phyloP scores from a whole-genome alignment of 140 eudicot genomes.

The Stevia rebaudiana region DNA sequence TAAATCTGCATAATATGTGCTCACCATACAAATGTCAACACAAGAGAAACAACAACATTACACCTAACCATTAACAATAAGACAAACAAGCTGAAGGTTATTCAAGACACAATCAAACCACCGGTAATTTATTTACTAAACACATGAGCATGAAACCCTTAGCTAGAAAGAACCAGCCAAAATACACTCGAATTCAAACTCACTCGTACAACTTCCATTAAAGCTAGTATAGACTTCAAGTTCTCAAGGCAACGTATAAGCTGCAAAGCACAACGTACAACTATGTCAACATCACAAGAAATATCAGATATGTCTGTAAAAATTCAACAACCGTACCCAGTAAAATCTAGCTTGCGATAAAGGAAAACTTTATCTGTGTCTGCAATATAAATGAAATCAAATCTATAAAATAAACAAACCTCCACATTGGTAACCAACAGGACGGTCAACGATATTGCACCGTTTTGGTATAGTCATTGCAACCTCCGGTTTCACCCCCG shows the following conservation, averaged over 20 bases:
- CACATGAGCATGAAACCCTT: slow-evolving; percentile 27
- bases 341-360: too few species aligned
- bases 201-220: slow-evolving; percentile 25
- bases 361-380: too few species aligned
- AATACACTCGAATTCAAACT: slow-evolving; percentile 14
- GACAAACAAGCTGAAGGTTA: slow-evolving; percentile 27
- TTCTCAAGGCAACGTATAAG: slow-evolving; percentile 74
- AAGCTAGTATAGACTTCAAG: slow-evolving; percentile 11
- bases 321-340: neutral
- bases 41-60: slow-evolving; percentile 1
- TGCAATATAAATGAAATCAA: too few species aligned
- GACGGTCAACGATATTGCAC: slow-evolving; percentile 76
- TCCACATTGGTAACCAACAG: slow-evolving; percentile 87
- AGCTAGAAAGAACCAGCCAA: slow-evolving; percentile 15
- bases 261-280: slow-evolving; percentile 40
- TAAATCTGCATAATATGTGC: slow-evolving; percentile 8
- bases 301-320: neutral
- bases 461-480: slow-evolving; percentile 86
- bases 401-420: slow-evolving; percentile 33
- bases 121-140: slow-evolving; percentile 27
- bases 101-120: slow-evolving; percentile 16
- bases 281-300: neutral
- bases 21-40: slow-evolving; percentile 17
- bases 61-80: slow-evolving; percentile 6
- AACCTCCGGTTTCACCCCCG: slow-evolving; percentile 59